Percentiles rank a stretch among this genome's conserved stretches.
Evolutionary conservation across 2,329 filamentous ascomycete species (phyloP).

Genomic region (Magnaporthiopsis poae): DNA sequence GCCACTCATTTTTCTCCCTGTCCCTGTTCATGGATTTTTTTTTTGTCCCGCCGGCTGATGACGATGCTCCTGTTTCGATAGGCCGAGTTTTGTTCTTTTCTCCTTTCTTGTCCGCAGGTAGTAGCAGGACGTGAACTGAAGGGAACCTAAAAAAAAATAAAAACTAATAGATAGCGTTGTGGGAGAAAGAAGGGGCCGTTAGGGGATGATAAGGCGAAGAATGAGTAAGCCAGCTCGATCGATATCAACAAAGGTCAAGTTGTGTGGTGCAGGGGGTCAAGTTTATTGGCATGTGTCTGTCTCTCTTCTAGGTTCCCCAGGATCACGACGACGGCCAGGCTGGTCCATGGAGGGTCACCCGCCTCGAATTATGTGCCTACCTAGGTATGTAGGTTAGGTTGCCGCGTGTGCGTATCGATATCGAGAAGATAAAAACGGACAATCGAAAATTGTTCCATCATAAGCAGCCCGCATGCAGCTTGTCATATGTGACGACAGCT

Average conservation of each 20-base stretch:
- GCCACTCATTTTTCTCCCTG: background rate
- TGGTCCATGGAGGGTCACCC: no score
- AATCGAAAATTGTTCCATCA: background rate
- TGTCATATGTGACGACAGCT: no score
- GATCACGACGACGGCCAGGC: no score
- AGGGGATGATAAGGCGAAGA: background rate
- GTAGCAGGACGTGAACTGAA: constrained; percentile 6
- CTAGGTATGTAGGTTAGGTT: no score
- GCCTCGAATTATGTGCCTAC: background rate
- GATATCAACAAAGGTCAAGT: background rate
- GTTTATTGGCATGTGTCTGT: background rate
- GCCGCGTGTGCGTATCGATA: background rate
- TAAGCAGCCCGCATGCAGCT: background rate
- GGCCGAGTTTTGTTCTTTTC: background rate
- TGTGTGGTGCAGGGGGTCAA: background rate
- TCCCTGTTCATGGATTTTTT: background rate
- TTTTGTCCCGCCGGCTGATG: background rate
- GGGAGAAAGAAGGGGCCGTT: background rate
- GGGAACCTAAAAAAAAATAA: background rate
- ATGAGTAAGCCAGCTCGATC: background rate
- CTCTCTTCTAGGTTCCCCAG: background rate
- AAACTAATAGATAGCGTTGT: no score
- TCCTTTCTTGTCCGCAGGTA: background rate
- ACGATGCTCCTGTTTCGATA: background rate
- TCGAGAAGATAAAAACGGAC: background rate